These are phyloP conservation scores for Chrysophaeum taylorii DNA, from an alignment of 352 stramenopile genomes.

Conservation along the genomic window DNA sequence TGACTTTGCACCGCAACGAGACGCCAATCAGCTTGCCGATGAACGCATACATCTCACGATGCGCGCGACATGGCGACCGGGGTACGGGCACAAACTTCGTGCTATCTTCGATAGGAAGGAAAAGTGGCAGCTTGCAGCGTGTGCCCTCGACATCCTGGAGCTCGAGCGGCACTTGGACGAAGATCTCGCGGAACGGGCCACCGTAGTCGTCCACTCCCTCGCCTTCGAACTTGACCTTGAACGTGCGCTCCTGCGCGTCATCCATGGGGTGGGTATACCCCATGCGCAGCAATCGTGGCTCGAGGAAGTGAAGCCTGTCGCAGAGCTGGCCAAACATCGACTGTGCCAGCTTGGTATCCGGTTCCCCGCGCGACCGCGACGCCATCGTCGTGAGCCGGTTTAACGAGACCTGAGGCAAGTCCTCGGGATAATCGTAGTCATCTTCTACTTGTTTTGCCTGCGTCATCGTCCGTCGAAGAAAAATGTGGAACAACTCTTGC, in stretches of 20 bases:
- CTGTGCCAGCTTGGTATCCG: slow-evolving; percentile 37
- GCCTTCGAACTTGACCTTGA: slow-evolving; percentile 86
- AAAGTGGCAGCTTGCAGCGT: background rate
- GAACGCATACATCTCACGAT: slow-evolving; percentile 71
- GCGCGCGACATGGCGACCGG: slow-evolving; percentile 47
- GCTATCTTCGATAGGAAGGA: slow-evolving; percentile 17
- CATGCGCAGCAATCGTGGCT: slow-evolving; percentile 58
- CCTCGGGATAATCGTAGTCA: slow-evolving; percentile 78
- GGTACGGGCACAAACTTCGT: slow-evolving; percentile 28
- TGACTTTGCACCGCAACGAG: slow-evolving; percentile 62
- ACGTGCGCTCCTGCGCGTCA: slow-evolving; percentile 68
- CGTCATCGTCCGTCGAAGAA: slow-evolving; percentile 63
- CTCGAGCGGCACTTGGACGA: slow-evolving; percentile 64
- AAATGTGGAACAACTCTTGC: slow-evolving; percentile 41
- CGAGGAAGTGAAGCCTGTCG: slow-evolving; percentile 66
- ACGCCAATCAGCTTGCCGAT: slow-evolving; percentile 74
- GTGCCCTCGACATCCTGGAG: slow-evolving; percentile 24
- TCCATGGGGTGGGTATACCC: slow-evolving; percentile 80
- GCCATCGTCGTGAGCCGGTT: slow-evolving; percentile 61
- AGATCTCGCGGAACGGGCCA: slow-evolving; percentile 80
- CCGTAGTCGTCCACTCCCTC: slow-evolving; percentile 86
- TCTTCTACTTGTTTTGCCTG: slow-evolving; percentile 63
- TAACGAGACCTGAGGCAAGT: slow-evolving; percentile 62
- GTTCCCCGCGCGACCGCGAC: slow-evolving; percentile 27
- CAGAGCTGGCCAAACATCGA: slow-evolving; percentile 70